Evolutionary conservation across 371 early-diverging fungal genomes (phyloP).

Genomic region (Encephalitozoon romaleae): DNA sequence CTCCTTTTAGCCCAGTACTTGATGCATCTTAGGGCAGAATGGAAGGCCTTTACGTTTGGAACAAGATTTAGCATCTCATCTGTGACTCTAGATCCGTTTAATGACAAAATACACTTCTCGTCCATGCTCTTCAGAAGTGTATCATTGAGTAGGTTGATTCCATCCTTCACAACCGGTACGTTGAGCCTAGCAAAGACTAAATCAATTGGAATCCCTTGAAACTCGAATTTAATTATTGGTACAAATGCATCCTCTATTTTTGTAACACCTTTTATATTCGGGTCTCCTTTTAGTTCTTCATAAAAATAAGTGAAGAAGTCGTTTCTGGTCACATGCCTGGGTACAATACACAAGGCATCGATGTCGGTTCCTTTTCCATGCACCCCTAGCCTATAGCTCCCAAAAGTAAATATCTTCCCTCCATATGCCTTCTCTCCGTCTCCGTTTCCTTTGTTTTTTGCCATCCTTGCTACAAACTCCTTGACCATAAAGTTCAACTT

Average conservation of each 20-base stretch:
- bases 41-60: slow-evolving; percentile 77
- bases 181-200: slow-evolving; percentile 79
- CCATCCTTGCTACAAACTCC: slow-evolving; percentile 52
- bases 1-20: slow-evolving; percentile 95
- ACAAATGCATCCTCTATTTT: slow-evolving; percentile 79
- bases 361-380: slow-evolving; percentile 93
- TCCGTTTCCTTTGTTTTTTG: slow-evolving; percentile 65
- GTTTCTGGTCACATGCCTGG: slow-evolving; percentile 77
- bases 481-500: slow-evolving; percentile 55
- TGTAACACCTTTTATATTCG: slow-evolving; percentile 77
- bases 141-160: slow-evolving; percentile 75
- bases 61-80: slow-evolving; percentile 89
- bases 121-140: slow-evolving; percentile 77
- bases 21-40: slow-evolving; percentile 79
- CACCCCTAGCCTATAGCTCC: slow-evolving; percentile 93
- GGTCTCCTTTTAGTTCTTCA: slow-evolving; percentile 69
- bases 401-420: slow-evolving; percentile 95
- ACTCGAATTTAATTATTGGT: slow-evolving; percentile 83
- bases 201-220: slow-evolving; percentile 70
- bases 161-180: slow-evolving; percentile 70
- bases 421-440: slow-evolving; percentile 72
- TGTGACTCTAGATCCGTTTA: slow-evolving; percentile 94
- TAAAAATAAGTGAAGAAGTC: slow-evolving; percentile 86
- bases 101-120: slow-evolving; percentile 77
- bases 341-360: slow-evolving; percentile 92